Evolutionary conservation across 106 monocot species (phyloP).

Genomic region (Gastrodia elata): DNA sequence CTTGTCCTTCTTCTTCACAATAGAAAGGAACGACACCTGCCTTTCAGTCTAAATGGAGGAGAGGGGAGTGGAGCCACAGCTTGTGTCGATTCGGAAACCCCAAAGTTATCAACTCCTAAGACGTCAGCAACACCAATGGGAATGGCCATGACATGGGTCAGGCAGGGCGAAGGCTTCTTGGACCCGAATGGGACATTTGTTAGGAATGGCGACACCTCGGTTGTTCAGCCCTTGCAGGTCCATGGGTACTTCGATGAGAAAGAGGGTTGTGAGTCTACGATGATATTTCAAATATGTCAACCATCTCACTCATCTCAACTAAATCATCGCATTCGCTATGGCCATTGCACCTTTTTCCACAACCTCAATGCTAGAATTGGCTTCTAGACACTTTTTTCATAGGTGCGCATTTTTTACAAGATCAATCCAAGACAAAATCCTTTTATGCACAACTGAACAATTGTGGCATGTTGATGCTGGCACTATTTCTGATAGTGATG

Average conservation of each 20-base stretch:
- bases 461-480: too few relatives aligned
- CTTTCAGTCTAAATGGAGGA: too few relatives aligned
- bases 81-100: slow-evolving; percentile 88
- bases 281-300: slow-evolving; percentile 90
- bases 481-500: too few relatives aligned
- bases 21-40: too few relatives aligned
- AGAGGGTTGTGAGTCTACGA: slow-evolving; percentile 58
- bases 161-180: slow-evolving; percentile 36
- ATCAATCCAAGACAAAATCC: too few relatives aligned
- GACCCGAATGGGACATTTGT: slow-evolving; percentile 26
- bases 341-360: slow-evolving; percentile 88
- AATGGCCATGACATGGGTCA: neutral
- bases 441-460: too few relatives aligned
- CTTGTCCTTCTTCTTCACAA: too few relatives aligned
- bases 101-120: slow-evolving; percentile 45
- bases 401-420: too few relatives aligned
- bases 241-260: slow-evolving; percentile 61
- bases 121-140: slow-evolving; percentile 28
- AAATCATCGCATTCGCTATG: slow-evolving; percentile 84
- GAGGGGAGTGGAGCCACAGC: slow-evolving; percentile 43
- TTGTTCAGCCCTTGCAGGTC: slow-evolving; percentile 38
- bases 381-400: slow-evolving; percentile 85
- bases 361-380: slow-evolving; percentile 87
- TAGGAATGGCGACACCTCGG: slow-evolving; percentile 37
- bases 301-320: slow-evolving; percentile 87